A percentile compares a stretch with the other conserved stretches of the same genome.
Conservation (phyloP, 2,329 filamentous ascomycete species). For the Fusarium sp. region DNA sequence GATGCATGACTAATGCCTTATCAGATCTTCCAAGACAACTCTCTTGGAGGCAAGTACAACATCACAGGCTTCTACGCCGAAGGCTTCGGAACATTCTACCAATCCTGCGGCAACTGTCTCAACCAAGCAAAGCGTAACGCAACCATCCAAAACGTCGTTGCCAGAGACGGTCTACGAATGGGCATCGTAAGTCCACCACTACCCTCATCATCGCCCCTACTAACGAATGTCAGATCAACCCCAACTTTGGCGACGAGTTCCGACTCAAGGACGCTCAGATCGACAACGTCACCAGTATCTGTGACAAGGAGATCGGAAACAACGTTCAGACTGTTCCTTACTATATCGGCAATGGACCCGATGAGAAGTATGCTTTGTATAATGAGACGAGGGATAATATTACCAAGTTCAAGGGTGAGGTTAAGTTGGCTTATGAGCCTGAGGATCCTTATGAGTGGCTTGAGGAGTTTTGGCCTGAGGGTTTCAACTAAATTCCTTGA, state of each 20-base stretch:
- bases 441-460: conserved; percentile 63
- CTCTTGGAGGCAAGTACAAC: conserved; percentile 47
- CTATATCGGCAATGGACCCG: conserved; percentile 41
- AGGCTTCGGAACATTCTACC: conserved; percentile 47
- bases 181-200: conserved; percentile 36
- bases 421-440: conserved; percentile 40
- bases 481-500: conserved; percentile 20
- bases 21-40: conserved; percentile 50
- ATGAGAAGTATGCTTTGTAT: conserved; percentile 47
- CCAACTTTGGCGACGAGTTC: conserved; percentile 47
- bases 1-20: no score
- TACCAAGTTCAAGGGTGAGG: conserved; percentile 39
- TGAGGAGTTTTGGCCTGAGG: conserved; percentile 59
- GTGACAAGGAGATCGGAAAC: conserved; percentile 48
- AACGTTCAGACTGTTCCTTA: conserved; percentile 46
- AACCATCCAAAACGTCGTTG: conserved; percentile 47
- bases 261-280: conserved; percentile 46
- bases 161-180: conserved; percentile 39
- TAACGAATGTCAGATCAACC: conserved; percentile 38
- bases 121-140: conserved; percentile 45
- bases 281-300: conserved; percentile 39
- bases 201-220: not conserved
- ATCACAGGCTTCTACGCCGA: conserved; percentile 48
- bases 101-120: conserved; percentile 47
- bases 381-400: conserved; percentile 46